Evolutionary conservation across 2,329 filamentous ascomycete genomes (phyloP).

Genomic region (Talaromyces marneffei): DNA sequence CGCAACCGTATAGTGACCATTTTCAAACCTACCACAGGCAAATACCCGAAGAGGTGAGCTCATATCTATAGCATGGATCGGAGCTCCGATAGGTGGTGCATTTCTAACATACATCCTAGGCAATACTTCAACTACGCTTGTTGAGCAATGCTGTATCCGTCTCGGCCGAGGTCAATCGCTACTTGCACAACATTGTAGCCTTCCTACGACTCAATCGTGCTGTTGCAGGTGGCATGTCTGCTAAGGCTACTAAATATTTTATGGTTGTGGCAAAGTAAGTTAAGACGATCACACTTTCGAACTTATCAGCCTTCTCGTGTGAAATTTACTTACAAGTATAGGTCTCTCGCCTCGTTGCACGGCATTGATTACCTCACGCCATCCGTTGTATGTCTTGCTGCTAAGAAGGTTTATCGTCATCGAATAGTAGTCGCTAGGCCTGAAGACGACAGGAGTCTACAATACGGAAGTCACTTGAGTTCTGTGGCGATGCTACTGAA

Average conservation of each 20-base stretch:
- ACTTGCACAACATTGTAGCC: constrained; percentile 79
- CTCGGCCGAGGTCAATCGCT: constrained; percentile 72
- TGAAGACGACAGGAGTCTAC: constrained; percentile 75
- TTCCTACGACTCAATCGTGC: constrained; percentile 86
- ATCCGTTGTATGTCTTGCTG: constrained; percentile 73
- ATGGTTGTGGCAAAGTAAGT: constrained; percentile 57
- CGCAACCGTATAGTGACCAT: constrained; percentile 1
- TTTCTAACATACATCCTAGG: constrained; percentile 18
- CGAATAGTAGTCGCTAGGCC: constrained; percentile 65
- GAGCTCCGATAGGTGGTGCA: not conserved
- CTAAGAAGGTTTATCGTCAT: constrained; percentile 82
- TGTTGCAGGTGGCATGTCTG: constrained; percentile 70
- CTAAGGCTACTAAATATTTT: constrained; percentile 73
- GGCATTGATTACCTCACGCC: constrained; percentile 75
- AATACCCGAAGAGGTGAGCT: constrained; percentile 4
- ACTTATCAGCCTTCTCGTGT: not conserved
- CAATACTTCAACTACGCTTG: constrained; percentile 55
- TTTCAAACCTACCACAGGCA: not conserved
- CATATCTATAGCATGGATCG: not conserved
- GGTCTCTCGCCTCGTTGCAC: constrained; percentile 74
- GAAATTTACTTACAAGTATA: constrained; percentile 30
- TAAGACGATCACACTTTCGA: not conserved
- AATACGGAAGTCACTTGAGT: constrained; percentile 78
- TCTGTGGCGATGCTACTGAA: constrained; percentile 64
- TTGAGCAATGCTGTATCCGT: constrained; percentile 56